Evolutionary conservation across 1,139 yeast genomes (phyloP), one percentile per base, ranked within the genome.

Genomic region (Blastobotrys persicus): DNA sequence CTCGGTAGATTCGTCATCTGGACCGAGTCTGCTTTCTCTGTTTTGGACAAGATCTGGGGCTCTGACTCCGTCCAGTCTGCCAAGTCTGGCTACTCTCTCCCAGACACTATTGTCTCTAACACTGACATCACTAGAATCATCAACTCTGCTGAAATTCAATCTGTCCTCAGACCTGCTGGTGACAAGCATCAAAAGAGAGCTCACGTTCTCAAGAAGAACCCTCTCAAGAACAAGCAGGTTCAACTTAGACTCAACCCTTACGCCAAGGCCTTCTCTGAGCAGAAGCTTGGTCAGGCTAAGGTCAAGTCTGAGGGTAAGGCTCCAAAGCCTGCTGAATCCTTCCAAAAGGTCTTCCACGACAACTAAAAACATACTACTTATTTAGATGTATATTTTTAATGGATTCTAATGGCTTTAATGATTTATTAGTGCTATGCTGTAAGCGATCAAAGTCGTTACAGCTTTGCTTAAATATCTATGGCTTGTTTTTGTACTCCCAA

Each of bases 161-260:
- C 96, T 66, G 96, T 83, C 72, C 87, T 89, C 70, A 87, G 94
- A 82, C 91, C 96, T 72, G 96, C 96, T 75, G 96, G 95, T 70
- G 92, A 85, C 77, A 77, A 94, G 68, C 78, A 84, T 72, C 94
- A 88, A 77, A 88, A 89, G 92, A 88, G 95, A 77, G 76, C 88
- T 64, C 88, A 86, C 81, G 95, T 87, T 74, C 85, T 84, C 77
- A 92, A 92, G 97, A 91, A 88, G 92, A 92, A 92, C 94, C 98
- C 99, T 79, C 89, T 92, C 76, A 92, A 88, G 92, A 92, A 94
- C 97, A 91, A 89, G 85, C 96, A 88, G 80, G 94, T 89, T 70
- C 79, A 89, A 74, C 85, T 89, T 76, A 88, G 97, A 83, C 86
- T 92, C 77, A 94, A 92, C 96, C 99, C 99, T 66, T 92, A 92